Evolutionary conservation across 108 stramenopile genomes (phyloP), one percentile per base, ranked within the genome.

Genomic region (Nannochloropsis granulata): DNA sequence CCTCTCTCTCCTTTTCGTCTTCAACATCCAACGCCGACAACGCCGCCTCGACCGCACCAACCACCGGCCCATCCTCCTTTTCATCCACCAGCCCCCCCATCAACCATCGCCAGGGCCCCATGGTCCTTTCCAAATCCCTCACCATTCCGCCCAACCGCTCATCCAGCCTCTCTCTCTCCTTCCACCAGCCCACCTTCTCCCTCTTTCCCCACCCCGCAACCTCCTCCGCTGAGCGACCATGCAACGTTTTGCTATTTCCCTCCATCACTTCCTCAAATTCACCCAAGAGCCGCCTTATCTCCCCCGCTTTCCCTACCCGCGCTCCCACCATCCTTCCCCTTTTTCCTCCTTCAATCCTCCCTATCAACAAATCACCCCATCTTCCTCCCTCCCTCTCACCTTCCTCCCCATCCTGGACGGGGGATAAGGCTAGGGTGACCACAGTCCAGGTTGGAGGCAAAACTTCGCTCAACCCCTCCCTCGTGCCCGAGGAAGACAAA

Each of bases 181-280:
- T 80, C 84, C 84, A 88, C 84, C 84, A 85, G 34, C 42, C 78
- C 12, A 84, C 84, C 34, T 85, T 84, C 23, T 84, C 43, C 78
- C 43, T 43, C 23, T 88, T 84, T 26, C 81, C 45, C 79, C 45
- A 84, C 43, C 24, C 80, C 25, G 80, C 83, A 21, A 83, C 86
- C 83, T 83, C 83, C 14, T 83, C 81, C 19, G 81, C 86, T 21
- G 83, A 80, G 26, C 83, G 86, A 0, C 86, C 83, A 10, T 83
- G 79, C 12, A 86, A 79, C 14, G 86, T 80, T 21, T 83, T 34
- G 13, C 45, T 82, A 24, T 86, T 86, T 45, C 83, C 83, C n/a
- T 86, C 86, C 86, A 86, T 86, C 23, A 86, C 45, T n/a, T 34
- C 79, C 44, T 78, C 14, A 79, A 82, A 86, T 21, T 79, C 82